Conservation (phyloP, 1,284 basidiomycete species). For the Cutaneotrichosporon arboriforme region DNA sequence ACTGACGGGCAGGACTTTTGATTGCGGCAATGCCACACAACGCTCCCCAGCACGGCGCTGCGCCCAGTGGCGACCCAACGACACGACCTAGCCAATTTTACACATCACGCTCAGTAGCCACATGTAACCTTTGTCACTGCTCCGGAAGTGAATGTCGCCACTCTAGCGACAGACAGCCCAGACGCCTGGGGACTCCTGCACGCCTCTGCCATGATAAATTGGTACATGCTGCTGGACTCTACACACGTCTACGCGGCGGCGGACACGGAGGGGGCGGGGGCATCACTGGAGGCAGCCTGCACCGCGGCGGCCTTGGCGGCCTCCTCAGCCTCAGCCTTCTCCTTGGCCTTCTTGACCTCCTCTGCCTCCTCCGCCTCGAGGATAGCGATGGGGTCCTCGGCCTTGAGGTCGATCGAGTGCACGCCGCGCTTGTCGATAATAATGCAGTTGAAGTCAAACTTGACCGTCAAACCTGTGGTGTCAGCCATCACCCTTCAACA, state of each 20-base stretch:
- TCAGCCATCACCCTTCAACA: not conserved
- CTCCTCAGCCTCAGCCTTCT: slow-evolving; percentile 20
- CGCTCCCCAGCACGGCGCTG: not conserved
- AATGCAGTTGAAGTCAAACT: slow-evolving; percentile 80
- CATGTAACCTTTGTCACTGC: too few species aligned
- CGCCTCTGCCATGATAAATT: slow-evolving; percentile 16
- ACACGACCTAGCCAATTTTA: too few species aligned
- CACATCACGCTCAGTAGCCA: too few species aligned
- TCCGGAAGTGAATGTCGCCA: too few species aligned
- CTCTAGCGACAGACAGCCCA: too few species aligned
- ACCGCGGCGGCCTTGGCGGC: slow-evolving; percentile 12
- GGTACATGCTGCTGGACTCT: slow-evolving; percentile 22
- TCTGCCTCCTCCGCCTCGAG: slow-evolving; percentile 25
- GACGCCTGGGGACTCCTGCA: too few species aligned
- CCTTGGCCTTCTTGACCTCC: slow-evolving; percentile 16
- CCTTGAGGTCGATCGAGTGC: slow-evolving; percentile 59
- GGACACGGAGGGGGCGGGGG: slow-evolving; percentile 5
- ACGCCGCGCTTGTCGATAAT: slow-evolving; percentile 86
- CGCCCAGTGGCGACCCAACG: not conserved
- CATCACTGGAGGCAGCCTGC: not conserved
- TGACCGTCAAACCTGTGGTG: slow-evolving; percentile 61
- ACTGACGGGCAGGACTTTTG: not conserved
- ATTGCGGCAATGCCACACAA: not conserved
- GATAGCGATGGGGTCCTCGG: slow-evolving; percentile 33
- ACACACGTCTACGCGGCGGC: slow-evolving; percentile 6